Evolutionary conservation across 257 asterid genomes (phyloP), one percentile per base, ranked within the genome.

Genomic region (Fraxinus cuspidata): DNA sequence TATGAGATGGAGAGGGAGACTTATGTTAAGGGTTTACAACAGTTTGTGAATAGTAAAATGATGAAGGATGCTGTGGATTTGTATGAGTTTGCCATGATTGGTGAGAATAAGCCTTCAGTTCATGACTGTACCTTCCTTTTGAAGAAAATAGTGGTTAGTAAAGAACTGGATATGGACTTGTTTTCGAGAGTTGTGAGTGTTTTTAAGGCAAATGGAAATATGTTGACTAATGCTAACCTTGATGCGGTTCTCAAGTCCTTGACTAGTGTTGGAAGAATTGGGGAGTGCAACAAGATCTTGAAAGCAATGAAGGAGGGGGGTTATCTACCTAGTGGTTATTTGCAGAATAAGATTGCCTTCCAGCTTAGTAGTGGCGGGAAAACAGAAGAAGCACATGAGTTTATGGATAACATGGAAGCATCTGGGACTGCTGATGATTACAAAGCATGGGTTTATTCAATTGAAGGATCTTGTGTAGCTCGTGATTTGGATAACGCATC

Each of bases 51-150:
- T 84, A 83, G 84, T 78, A 81, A 83, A 79, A 84, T 91, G 96
- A 82, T 91, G 6, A 82, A 79, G 63, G 97, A 91, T 74, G 97
- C 97, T 37, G 98, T 88, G 66, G 93, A 87, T 69, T 85, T 95
- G 84, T 95, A 86, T 63, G 98, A 88, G 83, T 86, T 88, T 75
- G 92, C 97, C 19, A 85, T 90, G 96, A 81, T 65, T 37, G 91
- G 93, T 67, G 84, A 66, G 78, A 87, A 78, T 68, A 89, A 86
- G 83, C 97, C 99, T 32, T 86, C 96, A 5, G 81, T 68, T 15
- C 83, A 81, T 16, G 97, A 95, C 80, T 91, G 91, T 81, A 86
- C 84, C 68, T 86, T 84, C 75, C 96, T 95, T 53, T 84, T 95
- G 87, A 90, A 89, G 94, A 92, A 93, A 80, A 84, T 95, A 74